Evolutionary conservation across 1,284 basidiomycete genomes (phyloP).

Genomic region (Rhizopogon hawkerae): DNA sequence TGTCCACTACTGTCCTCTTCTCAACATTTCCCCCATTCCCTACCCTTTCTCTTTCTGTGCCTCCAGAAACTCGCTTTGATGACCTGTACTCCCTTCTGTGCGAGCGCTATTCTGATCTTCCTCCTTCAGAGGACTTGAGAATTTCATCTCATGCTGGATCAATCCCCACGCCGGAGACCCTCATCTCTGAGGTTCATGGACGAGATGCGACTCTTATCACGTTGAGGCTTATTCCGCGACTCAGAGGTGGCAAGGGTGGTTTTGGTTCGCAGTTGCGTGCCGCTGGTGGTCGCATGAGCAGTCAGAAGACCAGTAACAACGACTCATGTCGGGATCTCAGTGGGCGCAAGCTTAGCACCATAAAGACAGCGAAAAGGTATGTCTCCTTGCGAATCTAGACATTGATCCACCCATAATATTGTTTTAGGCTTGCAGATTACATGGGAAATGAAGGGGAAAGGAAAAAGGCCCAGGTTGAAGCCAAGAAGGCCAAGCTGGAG

Average conservation of each 20-base stretch:
- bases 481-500: conserved; percentile 81
- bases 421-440: conserved; percentile 74
- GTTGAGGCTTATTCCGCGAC: conserved; percentile 58
- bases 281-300: conserved; percentile 95
- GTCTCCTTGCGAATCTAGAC: conserved; percentile 10
- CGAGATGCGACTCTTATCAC: conserved; percentile 40
- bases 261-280: conserved; percentile 96
- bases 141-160: conserved; percentile 48
- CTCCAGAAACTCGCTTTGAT: conserved; percentile 41
- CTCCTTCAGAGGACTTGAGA: conserved; percentile 38
- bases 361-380: conserved; percentile 94
- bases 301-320: conserved; percentile 90
- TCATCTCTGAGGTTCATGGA: conserved; percentile 38
- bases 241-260: conserved; percentile 92
- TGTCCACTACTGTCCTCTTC: conserved; percentile 52
- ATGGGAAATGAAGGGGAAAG: conserved; percentile 81
- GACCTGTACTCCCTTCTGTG: conserved; percentile 47
- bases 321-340: conserved; percentile 93
- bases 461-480: conserved; percentile 70
- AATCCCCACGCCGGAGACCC: conserved; percentile 33
- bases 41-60: conserved; percentile 55
- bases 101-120: conserved; percentile 51
- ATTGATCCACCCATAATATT: not conserved
- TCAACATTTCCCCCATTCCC: conserved; percentile 72
- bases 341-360: conserved; percentile 82